These are phyloP conservation scores for Trametes villosa DNA, from an alignment of 768 basidiomycete species.

Conservation along the genomic window DNA sequence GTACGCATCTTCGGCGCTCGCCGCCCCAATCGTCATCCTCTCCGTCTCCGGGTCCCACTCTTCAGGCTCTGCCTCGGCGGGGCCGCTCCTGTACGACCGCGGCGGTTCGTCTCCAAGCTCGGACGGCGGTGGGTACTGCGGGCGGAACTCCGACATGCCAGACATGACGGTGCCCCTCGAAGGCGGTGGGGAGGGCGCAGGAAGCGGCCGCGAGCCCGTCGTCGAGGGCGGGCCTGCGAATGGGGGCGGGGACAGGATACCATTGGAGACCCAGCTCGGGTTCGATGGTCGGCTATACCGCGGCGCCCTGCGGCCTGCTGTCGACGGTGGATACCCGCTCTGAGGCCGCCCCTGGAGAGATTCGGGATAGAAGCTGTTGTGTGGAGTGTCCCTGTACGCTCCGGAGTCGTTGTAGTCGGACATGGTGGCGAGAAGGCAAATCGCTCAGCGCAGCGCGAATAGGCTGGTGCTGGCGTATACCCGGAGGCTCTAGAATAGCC, in stretches of 20 bases:
- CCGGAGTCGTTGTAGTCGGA: constrained; percentile 18
- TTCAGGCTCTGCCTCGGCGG: constrained; percentile 10
- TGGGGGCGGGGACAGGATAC: constrained; percentile 16
- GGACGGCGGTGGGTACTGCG: constrained; percentile 10
- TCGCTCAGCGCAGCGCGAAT: background rate
- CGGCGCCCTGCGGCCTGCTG: constrained; percentile 7
- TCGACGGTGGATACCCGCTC: constrained; percentile 8
- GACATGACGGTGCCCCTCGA: too few relatives aligned
- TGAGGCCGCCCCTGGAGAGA: constrained; percentile 8
- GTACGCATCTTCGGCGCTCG: constrained; percentile 11
- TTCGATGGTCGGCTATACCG: constrained; percentile 18
- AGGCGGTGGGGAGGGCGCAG: constrained; percentile 12
- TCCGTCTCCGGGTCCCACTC: constrained; percentile 19
- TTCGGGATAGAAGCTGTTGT: constrained; percentile 16
- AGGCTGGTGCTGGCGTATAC: constrained; percentile 1
- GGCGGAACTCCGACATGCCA: constrained; percentile 14
- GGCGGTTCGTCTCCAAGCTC: background rate
- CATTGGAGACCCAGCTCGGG: constrained; percentile 23
- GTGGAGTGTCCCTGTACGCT: constrained; percentile 13
- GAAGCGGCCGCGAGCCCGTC: constrained; percentile 15
- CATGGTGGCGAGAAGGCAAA: constrained; percentile 17
- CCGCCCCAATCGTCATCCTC: constrained; percentile 21
- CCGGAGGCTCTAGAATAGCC: constrained; percentile 2
- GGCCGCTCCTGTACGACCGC: constrained; percentile 1
- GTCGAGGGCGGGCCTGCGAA: constrained; percentile 4